Evolutionary conservation across 805 yeast species (phyloP).

Genomic region (Starmerella stigmatis): DNA sequence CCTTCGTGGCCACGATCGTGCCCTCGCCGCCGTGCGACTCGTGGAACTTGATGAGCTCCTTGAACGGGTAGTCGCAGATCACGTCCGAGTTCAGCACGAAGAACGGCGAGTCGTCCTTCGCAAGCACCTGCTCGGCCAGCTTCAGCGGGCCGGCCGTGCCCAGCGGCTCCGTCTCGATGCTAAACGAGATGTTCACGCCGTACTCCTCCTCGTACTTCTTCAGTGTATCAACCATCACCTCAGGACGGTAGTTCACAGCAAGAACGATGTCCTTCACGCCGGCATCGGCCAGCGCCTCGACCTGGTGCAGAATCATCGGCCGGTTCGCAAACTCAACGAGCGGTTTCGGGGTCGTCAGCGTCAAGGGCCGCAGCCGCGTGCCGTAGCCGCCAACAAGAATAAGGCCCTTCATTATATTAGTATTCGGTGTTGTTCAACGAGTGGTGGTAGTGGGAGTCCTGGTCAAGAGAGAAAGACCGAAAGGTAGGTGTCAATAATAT

Average conservation of each 20-base stretch:
- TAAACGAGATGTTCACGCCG: conserved; percentile 90
- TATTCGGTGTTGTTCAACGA: conserved; percentile 1
- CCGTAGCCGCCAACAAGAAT: conserved; percentile 99
- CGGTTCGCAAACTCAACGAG: conserved; percentile 96
- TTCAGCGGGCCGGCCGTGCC: conserved; percentile 99
- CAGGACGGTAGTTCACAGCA: conserved; percentile 99
- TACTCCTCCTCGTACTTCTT: conserved; percentile 89
- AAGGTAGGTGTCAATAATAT: background rate
- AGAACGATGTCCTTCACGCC: conserved; percentile 98
- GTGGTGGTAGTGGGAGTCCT: background rate
- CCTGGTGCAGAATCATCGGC: conserved; percentile 98
- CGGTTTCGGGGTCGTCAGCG: conserved; percentile 91
- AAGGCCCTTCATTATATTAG: conserved; percentile 64
- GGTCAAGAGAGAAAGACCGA: background rate
- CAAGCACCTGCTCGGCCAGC: conserved; percentile 86
- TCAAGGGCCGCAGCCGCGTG: conserved; percentile 98
- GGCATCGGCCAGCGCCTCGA: conserved; percentile 94
- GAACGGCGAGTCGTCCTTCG: conserved; percentile 92
- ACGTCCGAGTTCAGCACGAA: conserved; percentile 97
- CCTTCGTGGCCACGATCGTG: conserved; percentile 98
- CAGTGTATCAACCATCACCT: conserved; percentile 93
- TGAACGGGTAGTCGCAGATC: conserved; percentile 96
- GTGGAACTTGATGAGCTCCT: conserved; percentile 87
- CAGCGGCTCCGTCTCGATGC: conserved; percentile 97
- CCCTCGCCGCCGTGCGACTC: conserved; percentile 93